phyloP scores from a whole-genome alignment of 768 basidiomycete species.

The Calocybe gangraenosa region DNA sequence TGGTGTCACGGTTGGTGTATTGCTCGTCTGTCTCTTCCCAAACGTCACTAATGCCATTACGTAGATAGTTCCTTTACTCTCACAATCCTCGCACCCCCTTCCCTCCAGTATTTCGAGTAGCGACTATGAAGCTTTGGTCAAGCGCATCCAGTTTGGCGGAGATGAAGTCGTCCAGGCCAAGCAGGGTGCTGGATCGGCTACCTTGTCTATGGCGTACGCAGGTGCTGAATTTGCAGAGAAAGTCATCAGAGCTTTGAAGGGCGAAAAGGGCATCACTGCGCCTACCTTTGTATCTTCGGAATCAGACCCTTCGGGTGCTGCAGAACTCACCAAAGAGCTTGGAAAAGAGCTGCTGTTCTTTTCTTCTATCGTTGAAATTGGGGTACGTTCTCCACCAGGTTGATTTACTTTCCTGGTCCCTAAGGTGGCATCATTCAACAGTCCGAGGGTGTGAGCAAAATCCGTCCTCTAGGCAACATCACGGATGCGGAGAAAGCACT shows the following conservation, averaged over 20 bases:
- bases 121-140: constrained; percentile 56
- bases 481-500: constrained; percentile 72
- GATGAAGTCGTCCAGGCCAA: constrained; percentile 99
- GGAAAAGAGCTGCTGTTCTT: constrained; percentile 81
- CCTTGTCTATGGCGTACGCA: constrained; percentile 95
- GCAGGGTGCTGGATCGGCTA: constrained; percentile 89
- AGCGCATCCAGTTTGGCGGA: constrained; percentile 93
- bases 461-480: constrained; percentile 74
- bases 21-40: background rate
- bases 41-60: background rate
- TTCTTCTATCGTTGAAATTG: constrained; percentile 84
- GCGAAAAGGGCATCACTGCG: constrained; percentile 82
- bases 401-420: background rate
- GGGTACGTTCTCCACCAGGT: constrained; percentile 45
- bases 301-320: constrained; percentile 67
- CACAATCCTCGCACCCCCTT: constrained; percentile 79
- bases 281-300: constrained; percentile 82
- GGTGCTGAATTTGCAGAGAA: constrained; percentile 87
- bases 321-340: constrained; percentile 76
- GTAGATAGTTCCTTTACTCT: constrained; percentile 90
- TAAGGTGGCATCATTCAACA: constrained; percentile 25
- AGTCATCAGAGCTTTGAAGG: constrained; percentile 78
- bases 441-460: constrained; percentile 79
- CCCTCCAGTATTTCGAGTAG: constrained; percentile 49
- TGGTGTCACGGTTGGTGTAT: constrained; percentile 69